Base-by-base conservation (phyloP, 2,329 filamentous ascomycete species). In the Davidsoniella eucalypti region DNA sequence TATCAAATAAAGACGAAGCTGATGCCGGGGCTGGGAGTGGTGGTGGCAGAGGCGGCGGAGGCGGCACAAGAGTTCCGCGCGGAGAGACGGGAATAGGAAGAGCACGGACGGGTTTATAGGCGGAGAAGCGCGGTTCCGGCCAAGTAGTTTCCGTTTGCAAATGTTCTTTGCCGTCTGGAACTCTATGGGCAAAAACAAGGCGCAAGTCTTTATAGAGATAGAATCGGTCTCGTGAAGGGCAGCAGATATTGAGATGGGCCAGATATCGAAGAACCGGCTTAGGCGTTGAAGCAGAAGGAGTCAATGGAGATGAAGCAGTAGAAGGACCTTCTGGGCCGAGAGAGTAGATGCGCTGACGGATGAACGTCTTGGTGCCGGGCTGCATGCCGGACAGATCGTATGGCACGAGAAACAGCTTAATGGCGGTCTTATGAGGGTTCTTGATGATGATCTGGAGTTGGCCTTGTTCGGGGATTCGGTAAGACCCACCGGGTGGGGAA, bases 371-470 rank as follows among this genome's bases (percentile, higher is more conserved):
- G 14, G 87, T 93, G 0, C 87, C 87, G 0, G 87, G 76, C 54
- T 92, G 83, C 90, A 98, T 98, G 47, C 87, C 90, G 1, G 78
- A 74, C 1, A 98, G 70, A 61, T 96, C 87, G 58, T 96, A 98
- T 0, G 90, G 92, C 2, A 98, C 78, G 21, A 96, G 72, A 58
- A 96, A 96, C 0, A 98, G 70, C 63, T 98, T 96, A 50, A 96
- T 90, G 1, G 92, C 92, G 3, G 92, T 96, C 62, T 96, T 96
- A 67, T 96, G 94, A 14, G 88, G 90, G 59, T 96, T 98, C 63
- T 96, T 96, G 62, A 98, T 86, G 54, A 98, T 82, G 55, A 98
- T 94, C 59, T 98, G 92, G 12, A 98, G 70, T 64, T 96, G 92
- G 0, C 92, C 92, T 63, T 88, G 84, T 60, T 92, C 82, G 0